These are phyloP conservation scores for Excoecaria cochinchinensis DNA, from an alignment of 345 rosid species.

Conservation along the genomic window DNA sequence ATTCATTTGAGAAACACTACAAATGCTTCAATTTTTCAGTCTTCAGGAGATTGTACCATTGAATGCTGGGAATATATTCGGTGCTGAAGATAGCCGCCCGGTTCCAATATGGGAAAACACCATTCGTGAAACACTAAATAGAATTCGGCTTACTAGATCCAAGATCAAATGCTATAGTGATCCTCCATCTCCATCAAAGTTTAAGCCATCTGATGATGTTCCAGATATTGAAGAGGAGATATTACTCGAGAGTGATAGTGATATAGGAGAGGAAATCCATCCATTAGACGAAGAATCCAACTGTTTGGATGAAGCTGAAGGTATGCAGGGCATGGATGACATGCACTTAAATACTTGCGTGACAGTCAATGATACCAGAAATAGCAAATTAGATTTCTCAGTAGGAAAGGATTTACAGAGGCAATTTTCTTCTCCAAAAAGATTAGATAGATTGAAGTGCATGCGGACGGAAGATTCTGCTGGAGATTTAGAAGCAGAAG, in stretches of 20 bases:
- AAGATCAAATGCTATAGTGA: slow-evolving; percentile 80
- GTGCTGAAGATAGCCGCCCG: slow-evolving; percentile 85
- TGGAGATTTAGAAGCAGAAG: slow-evolving; percentile 35
- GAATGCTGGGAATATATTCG: slow-evolving; percentile 90
- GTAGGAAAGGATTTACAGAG: slow-evolving; percentile 46
- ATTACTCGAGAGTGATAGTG: slow-evolving; percentile 70
- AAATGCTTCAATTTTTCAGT: slow-evolving; percentile 36
- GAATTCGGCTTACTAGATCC: slow-evolving; percentile 45
- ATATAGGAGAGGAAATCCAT: slow-evolving; percentile 71
- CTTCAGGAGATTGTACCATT: slow-evolving; percentile 94
- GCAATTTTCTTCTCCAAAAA: slow-evolving; percentile 59
- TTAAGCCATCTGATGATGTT: slow-evolving; percentile 62
- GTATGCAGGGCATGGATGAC: slow-evolving; percentile 11
- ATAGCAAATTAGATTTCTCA: slow-evolving; percentile 25
- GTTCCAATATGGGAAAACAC: slow-evolving; percentile 83
- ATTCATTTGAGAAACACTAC: slow-evolving; percentile 20
- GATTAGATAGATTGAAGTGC: slow-evolving; percentile 64
- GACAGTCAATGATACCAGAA: slow-evolving; percentile 16
- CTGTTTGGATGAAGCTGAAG: slow-evolving; percentile 23
- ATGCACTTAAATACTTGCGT: not conserved
- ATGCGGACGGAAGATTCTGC: slow-evolving; percentile 38
- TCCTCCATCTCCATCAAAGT: slow-evolving; percentile 89
- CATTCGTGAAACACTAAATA: slow-evolving; percentile 66
- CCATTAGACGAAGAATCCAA: slow-evolving; percentile 62
- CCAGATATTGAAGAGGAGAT: slow-evolving; percentile 68